These are phyloP conservation scores for Phytophthora fragariaefolia DNA, from an alignment of 352 stramenopile genomes.

Conservation along the genomic window DNA sequence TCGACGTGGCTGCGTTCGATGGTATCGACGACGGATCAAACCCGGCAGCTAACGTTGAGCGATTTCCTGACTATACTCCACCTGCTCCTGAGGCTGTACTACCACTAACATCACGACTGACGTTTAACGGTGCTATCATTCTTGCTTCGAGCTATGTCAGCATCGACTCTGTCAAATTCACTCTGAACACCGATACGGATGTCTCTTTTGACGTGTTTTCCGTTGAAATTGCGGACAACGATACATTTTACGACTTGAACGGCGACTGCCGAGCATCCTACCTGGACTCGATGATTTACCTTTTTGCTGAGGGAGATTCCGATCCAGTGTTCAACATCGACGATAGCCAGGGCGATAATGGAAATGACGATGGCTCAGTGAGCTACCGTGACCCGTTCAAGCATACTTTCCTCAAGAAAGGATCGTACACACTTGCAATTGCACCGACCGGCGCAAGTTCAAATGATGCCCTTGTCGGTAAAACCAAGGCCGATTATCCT, in stretches of 20 bases:
- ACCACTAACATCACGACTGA: conserved; percentile 27
- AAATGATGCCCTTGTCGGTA: conserved; percentile 34
- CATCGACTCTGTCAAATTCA: conserved; percentile 65
- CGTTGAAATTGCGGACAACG: conserved; percentile 61
- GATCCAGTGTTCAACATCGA: conserved; percentile 41
- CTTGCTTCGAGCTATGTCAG: conserved; percentile 39
- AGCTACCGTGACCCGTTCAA: conserved; percentile 61
- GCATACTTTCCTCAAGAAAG: conserved; percentile 54
- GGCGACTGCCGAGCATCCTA: conserved; percentile 65
- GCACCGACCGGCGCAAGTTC: conserved; percentile 35
- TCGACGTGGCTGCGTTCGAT: conserved; percentile 49
- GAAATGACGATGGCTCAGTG: conserved; percentile 50
- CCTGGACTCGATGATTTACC: conserved; percentile 64
- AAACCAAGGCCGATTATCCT: conserved; percentile 33
- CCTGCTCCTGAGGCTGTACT: conserved; percentile 16
- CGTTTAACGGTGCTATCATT: conserved; percentile 41
- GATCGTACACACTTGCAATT: conserved; percentile 53
- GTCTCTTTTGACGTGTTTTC: conserved; percentile 67
- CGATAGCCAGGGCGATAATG: conserved; percentile 42
- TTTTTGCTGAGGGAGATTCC: conserved; percentile 48
- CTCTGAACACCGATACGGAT: conserved; percentile 45
- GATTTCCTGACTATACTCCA: conserved; percentile 53
- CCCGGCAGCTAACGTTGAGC: conserved; percentile 27
- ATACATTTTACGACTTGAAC: conserved; percentile 68
- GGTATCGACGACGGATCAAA: conserved; percentile 35